phyloP scores from a whole-genome alignment of 257 asterid species.

The Vinca minor region DNA sequence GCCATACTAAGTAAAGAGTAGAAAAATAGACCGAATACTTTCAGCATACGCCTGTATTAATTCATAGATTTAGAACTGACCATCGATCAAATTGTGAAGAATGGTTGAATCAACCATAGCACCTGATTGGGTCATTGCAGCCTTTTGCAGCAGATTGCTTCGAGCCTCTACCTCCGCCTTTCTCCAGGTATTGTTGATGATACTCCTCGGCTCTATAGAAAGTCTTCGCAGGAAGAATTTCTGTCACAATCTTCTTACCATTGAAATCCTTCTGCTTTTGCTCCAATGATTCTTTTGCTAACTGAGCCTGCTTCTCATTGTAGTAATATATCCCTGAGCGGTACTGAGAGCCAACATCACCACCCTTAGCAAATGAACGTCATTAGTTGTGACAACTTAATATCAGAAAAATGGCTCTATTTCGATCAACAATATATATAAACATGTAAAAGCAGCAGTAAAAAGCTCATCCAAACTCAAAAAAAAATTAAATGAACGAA shows the following conservation, averaged over 20 bases:
- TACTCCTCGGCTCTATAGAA: slow-evolving; percentile 79
- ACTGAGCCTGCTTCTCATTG: slow-evolving; percentile 41
- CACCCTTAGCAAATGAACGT: slow-evolving; percentile 32
- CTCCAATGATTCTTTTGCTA: slow-evolving; percentile 57
- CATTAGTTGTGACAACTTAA: neutral
- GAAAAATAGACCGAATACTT: too few relatives aligned
- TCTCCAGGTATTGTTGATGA: slow-evolving; percentile 82
- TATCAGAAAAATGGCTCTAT: neutral
- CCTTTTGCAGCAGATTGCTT: slow-evolving; percentile 77
- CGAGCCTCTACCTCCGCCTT: slow-evolving; percentile 50
- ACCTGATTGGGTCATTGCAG: slow-evolving; percentile 71
- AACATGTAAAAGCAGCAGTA: neutral
- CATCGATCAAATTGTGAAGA: neutral
- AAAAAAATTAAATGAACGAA: neutral
- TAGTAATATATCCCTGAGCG: slow-evolving; percentile 71
- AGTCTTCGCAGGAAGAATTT: slow-evolving; percentile 61
- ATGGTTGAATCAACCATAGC: slow-evolving; percentile 54
- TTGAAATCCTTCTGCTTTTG: slow-evolving; percentile 42
- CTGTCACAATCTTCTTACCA: slow-evolving; percentile 45
- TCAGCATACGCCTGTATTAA: neutral
- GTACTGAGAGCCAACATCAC: slow-evolving; percentile 68
- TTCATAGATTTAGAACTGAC: neutral
- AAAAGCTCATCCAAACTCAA: neutral
- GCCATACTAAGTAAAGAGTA: neutral
- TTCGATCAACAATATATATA: neutral